Conservation (phyloP, 345 rosid genomes). For the sweet orange (Citrus sinensis) region DNA sequence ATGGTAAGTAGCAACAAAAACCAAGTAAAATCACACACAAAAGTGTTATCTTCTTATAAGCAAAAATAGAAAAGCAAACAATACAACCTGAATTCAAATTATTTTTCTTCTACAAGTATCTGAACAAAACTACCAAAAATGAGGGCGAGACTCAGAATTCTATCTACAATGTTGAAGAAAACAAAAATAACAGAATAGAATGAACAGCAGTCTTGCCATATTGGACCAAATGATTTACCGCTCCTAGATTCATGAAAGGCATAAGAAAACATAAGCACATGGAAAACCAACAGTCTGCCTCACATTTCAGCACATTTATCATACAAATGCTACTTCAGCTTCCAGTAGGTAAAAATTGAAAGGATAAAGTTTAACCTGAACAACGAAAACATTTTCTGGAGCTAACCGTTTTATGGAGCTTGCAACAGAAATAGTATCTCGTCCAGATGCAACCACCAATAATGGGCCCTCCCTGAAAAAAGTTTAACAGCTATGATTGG, state of each 20-base stretch:
- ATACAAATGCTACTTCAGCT: background rate
- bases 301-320: background rate
- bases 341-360: background rate
- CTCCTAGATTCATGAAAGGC: background rate
- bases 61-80: background rate
- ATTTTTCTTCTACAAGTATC: slow-evolving; percentile 2
- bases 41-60: background rate
- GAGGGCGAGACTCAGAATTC: background rate
- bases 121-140: background rate
- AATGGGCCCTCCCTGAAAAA: slow-evolving; percentile 68
- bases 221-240: background rate
- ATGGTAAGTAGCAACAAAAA: background rate
- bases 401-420: slow-evolving; percentile 84
- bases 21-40: background rate
- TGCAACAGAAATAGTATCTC: slow-evolving; percentile 69
- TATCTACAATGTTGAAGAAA: background rate
- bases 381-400: slow-evolving; percentile 68
- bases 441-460: slow-evolving; percentile 88
- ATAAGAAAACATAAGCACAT: background rate
- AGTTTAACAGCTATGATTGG: background rate
- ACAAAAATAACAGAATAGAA: background rate
- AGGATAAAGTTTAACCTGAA: slow-evolving; percentile 56
- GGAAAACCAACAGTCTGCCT: background rate
- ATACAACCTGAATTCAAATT: background rate
- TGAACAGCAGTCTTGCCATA: background rate